Base-by-base conservation (phyloP, 2,329 filamentous ascomycete species). In the Stemphylium vesicarium region DNA sequence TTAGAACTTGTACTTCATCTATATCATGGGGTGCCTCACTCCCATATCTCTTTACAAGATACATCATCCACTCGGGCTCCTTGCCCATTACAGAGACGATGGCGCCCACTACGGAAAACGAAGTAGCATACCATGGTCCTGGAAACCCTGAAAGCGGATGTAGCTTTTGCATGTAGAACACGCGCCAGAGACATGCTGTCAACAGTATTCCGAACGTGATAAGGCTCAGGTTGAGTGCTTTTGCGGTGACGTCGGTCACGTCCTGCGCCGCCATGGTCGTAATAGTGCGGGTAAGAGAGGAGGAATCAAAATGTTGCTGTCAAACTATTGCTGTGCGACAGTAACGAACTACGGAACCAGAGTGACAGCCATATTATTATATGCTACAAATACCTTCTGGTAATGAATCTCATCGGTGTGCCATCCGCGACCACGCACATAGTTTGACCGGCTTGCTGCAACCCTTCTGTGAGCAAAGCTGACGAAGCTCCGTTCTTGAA, bases 111-210 rank as follows among this genome's bases (percentile, higher is more conserved):
- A 77, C 6, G 9, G 74, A 74, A 46, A 73, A 74, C 0, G 74
- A 72, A 10, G 72, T 69, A 33, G 66, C 64, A 39, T 75, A 68
- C 60, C 68, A 75, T n/a, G 79, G 79, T 12, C 79, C 80, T 2
- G 76, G 79, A 51, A 75, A 79, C 33, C 72, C 72, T 9, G 73
- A 62, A 0, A 81, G 66, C 6, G 79, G 78, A 44, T 79, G 76
- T 31, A 80, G 70, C 54, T 68, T 78, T 26, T 75, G 70, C 57
- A 66, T 70, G 60, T 79, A 76, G 38, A 78, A 45, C 20, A 68
- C 56, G 9, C 65, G 57, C n/a, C 42, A 53, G 4, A 66, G 12
- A 5, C 64, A 4, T 10, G 61, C 49, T 35, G 45, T 46, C 11
- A 54, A 39, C 18, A 61, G 9, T 12, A 54, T 16, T 9, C 29